Base-by-base conservation (phyloP, 108 stramenopile genomes). In the Cyclotella baltica region DNA sequence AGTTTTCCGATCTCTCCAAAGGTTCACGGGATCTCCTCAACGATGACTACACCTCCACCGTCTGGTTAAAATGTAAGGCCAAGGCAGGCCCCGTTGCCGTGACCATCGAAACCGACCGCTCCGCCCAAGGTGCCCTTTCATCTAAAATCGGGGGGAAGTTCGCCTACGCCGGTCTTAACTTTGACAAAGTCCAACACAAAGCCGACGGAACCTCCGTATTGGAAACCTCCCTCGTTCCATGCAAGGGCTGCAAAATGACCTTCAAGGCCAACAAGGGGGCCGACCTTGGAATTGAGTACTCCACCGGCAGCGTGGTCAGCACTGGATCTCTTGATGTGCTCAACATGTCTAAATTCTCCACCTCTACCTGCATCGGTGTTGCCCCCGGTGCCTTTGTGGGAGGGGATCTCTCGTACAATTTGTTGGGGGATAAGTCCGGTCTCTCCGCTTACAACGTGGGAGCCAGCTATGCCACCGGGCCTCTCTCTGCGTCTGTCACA, bases 181-280 rank as follows among this genome's bases (percentile, higher is more conserved):
- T 96, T 65, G 96, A 96, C 85, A 96, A 96, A 83, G 78, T 87
- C 35, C 92, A 94, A 72, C 76, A 87, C 70, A 92, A 88, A 57
- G 96, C 95, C 64, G 89, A 93, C 65, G 96, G 96, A 55, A 84
- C 88, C 46, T 85, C 84, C 66, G 91, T 92, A 19, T 77, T 96
- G 81, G 96, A 96, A 81, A 94, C 96, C 30, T 93, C 91, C 46
- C 67, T 93, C 75, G 81, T 76, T 58, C 88, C 89, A 61, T 83
- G 86, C 64, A 91, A 92, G 48, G 88, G 85, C 28, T 81, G 89
- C 71, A 92, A 88, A 80, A 78, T 96, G 71, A 85, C 91, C 31
- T 94, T 96, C 91, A 94, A 94, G 89, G 92, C 92, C 18, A 89
- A 80, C 76, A 94, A 96, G 92, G 92, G 92, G 33, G 96, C 93